These are phyloP conservation scores for Trypanosoma avium DNA, from an alignment of 208 protist genomes.

Conservation along the genomic window DNA sequence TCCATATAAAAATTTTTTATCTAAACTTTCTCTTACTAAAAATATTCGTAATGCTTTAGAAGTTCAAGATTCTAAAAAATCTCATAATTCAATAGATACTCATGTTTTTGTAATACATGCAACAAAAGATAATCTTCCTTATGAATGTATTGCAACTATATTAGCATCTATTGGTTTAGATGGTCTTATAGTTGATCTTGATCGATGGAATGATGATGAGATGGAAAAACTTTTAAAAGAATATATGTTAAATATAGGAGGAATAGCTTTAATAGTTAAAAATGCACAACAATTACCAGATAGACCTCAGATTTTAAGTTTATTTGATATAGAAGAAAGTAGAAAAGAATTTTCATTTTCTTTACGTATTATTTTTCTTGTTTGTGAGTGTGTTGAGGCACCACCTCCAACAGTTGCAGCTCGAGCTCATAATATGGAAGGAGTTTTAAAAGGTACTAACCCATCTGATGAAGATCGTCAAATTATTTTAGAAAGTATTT, in stretches of 20 bases:
- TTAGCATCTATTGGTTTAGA: slow-evolving; percentile 42
- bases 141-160: slow-evolving; percentile 47
- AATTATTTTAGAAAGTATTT: slow-evolving; percentile 27
- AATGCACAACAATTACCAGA: slow-evolving; percentile 54
- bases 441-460: slow-evolving; percentile 71
- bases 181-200: slow-evolving; percentile 35
- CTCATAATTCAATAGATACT: not conserved
- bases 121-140: slow-evolving; percentile 59
- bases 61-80: not conserved
- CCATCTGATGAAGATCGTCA: slow-evolving; percentile 63
- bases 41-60: slow-evolving; percentile 14
- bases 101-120: slow-evolving; percentile 66
- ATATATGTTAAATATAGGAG: slow-evolving; percentile 29
- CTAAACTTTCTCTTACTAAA: slow-evolving; percentile 16
- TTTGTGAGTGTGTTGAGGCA: slow-evolving; percentile 73
- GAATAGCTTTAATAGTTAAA: slow-evolving; percentile 50
- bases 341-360: not conserved
- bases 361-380: slow-evolving; percentile 45
- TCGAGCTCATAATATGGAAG: slow-evolving; percentile 56
- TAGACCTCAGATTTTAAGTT: slow-evolving; percentile 41
- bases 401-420: slow-evolving; percentile 68
- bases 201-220: slow-evolving; percentile 40
- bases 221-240: slow-evolving; percentile 33
- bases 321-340: slow-evolving; percentile 34
- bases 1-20: slow-evolving; percentile 1